Evolutionary conservation across 257 asterid genomes (phyloP).

Genomic region (Gardenia jasminoides): DNA sequence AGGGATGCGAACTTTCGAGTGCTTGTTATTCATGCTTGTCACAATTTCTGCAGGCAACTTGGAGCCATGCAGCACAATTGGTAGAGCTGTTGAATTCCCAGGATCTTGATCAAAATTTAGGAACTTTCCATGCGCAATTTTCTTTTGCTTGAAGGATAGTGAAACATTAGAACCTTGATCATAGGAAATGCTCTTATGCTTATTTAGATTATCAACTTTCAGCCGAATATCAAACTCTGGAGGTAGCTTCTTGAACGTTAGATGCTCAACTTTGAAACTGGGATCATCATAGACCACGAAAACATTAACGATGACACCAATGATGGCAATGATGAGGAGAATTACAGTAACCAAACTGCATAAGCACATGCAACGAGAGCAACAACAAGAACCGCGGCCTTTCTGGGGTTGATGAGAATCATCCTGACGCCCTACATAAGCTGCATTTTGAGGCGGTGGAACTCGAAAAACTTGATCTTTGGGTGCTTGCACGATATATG

Average conservation of each 20-base stretch:
- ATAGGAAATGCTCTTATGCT: constrained; percentile 6
- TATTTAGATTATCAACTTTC: constrained; percentile 3
- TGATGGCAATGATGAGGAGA: not conserved
- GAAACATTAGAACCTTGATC: not conserved
- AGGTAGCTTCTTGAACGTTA: not conserved
- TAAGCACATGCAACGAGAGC: not conserved
- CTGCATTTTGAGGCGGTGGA: constrained; percentile 42
- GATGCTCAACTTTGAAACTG: not conserved
- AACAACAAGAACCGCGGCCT: constrained; percentile 7
- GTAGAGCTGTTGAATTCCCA: not conserved
- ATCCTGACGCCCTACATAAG: no score
- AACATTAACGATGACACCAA: not conserved
- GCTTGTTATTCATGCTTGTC: constrained; percentile 13
- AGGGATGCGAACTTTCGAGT: not conserved
- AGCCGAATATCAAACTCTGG: not conserved
- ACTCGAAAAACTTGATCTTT: constrained; percentile 43
- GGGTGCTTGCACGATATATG: constrained; percentile 43
- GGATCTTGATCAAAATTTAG: not conserved
- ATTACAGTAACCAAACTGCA: not conserved
- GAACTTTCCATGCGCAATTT: constrained; percentile 12
- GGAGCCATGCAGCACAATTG: not conserved
- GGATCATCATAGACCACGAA: constrained; percentile 7
- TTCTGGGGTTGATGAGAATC: no score
- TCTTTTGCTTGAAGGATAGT: constrained; percentile 5
- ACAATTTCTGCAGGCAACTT: constrained; percentile 9